phyloP scores from a whole-genome alignment of 2,329 filamentous ascomycete genomes.

The Apiospora pterosperma region DNA sequence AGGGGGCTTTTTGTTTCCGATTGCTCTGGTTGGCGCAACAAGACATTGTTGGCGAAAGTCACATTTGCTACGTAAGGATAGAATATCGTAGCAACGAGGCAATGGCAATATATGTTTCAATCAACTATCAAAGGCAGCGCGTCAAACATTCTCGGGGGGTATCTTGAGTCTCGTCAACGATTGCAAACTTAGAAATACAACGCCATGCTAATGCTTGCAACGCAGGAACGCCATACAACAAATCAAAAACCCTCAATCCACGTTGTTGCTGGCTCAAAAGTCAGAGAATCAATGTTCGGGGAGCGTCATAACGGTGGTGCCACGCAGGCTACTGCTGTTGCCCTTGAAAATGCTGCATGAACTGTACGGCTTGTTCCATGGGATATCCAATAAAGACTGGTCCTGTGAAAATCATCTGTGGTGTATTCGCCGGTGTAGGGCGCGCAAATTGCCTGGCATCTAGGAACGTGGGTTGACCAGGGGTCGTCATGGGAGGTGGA shows the following conservation, averaged over 20 bases:
- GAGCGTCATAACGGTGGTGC: neutral
- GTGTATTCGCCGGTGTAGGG: constrained; percentile 31
- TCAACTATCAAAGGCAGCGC: neutral
- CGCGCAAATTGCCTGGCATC: constrained; percentile 34
- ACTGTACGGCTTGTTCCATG: constrained; percentile 73
- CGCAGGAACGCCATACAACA: neutral
- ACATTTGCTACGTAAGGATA: neutral
- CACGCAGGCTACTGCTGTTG: neutral
- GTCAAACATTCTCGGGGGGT: neutral
- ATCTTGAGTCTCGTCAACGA: neutral
- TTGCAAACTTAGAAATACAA: neutral
- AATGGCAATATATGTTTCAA: neutral
- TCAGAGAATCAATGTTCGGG: neutral
- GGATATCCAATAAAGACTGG: constrained; percentile 93
- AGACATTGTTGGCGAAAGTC: neutral
- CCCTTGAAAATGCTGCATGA: constrained; percentile 59
- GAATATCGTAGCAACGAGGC: neutral
- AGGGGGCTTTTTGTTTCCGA: neutral
- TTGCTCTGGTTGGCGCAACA: neutral
- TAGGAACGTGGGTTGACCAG: constrained; percentile 49
- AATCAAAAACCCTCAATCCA: neutral
- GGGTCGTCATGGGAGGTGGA: constrained; percentile 22
- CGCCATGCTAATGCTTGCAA: neutral
- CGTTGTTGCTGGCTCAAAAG: neutral
- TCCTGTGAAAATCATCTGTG: constrained; percentile 84